Evolutionary conservation across 805 yeast species (phyloP), one percentile per base, ranked within the genome.

Genomic region (Phaffomyces antillensis): DNA sequence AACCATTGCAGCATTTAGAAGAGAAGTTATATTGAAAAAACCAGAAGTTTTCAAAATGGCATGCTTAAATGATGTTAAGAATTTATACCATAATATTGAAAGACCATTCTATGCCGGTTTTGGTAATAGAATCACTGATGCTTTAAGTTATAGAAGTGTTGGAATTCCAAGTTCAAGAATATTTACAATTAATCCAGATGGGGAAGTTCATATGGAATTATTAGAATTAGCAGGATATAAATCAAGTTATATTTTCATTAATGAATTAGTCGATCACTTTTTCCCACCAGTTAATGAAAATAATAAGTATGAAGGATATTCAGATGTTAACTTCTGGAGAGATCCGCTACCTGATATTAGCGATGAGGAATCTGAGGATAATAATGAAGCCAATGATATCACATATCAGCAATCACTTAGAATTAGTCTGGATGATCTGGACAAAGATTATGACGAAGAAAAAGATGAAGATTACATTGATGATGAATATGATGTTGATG

Each of bases 21-120:
- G 99, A 51, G 99, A 93, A 61, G 95, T 93, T 25, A 91, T 93
- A 39, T 67, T 91, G 59, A 87, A 90, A 53, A 91, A 91, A 60
- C 99, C 99, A 0, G 98, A 93, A 64, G 93, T 93, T n/a, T 93
- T 93, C 72, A 93, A 93, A 59, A 93, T 93, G 90, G 96, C 99
- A 1, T 91, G 98, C 64, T 69, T 93, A 49, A 80, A 83, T 44
- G 99, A 93, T 66, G 81, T 93, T 48, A 79, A 80, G 56, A 75
- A 81, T 38, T 68, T 93, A 18, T 91, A 85, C 63, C 36, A 43
- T 18, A 38, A 26, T 2, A 75, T 69, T 31, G 67, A 76, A 40
- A 84, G 91, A 0, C 96, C 97, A 4, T 93, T 93, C 59, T 89
- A 87, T 63, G 99, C 99, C 13, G 99, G 99, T 0, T 93, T 93